Evolutionary conservation across 139 green algal species (phyloP), one percentile per base, ranked within the genome.

Genomic region (Haematococcus lacustris): DNA sequence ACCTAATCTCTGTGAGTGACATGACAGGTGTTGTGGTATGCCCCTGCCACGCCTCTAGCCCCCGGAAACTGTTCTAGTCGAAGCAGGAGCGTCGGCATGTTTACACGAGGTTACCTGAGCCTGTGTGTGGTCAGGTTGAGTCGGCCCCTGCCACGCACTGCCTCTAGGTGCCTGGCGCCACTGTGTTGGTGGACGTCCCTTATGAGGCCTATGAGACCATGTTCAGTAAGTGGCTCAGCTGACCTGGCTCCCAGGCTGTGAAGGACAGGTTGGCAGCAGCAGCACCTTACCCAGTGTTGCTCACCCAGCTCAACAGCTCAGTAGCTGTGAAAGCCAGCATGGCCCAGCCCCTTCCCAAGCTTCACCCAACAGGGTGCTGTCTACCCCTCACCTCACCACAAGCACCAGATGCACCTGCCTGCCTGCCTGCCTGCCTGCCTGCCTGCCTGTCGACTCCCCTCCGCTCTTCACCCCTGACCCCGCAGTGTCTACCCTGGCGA

Each of bases 151-250:
- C 32, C 34, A 3, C 34, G 32, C 21, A 28, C 34, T 39, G 63
- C 82, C n/a, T n/a, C n/a, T n/a, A 86, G 68, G 66, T 73, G 26
- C 47, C 39, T 57, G 39, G 34, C 25, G 75, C 77, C 3, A 63
- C 40, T 6, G 80, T 86, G 2, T 77, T 96, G 38, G 75, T 96
- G 5, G 91, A 96, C 63, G 81, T 97, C 33, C 92, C 93, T 21
- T 87, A 89, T 68, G 71, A 88, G 51, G 83, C 86, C 25, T 97
- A 90, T 69, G 71, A 75, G 5, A 74, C 86, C 0, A 77, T 86
- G 1, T 94, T 94, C 37, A 64, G 82, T 84, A 80, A 73, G 79
- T 71, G 7, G 66, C 71, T 79, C 32, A 23, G 0, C 25, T 28
- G 25, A 7, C 53, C 53, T 64, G 13, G 13, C 4, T 30, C 28